Percentiles rank a stretch among this genome's conserved stretches.
phyloP scores from a whole-genome alignment of 2,329 filamentous ascomycete species.

The Purpureocillium lavendulum region DNA sequence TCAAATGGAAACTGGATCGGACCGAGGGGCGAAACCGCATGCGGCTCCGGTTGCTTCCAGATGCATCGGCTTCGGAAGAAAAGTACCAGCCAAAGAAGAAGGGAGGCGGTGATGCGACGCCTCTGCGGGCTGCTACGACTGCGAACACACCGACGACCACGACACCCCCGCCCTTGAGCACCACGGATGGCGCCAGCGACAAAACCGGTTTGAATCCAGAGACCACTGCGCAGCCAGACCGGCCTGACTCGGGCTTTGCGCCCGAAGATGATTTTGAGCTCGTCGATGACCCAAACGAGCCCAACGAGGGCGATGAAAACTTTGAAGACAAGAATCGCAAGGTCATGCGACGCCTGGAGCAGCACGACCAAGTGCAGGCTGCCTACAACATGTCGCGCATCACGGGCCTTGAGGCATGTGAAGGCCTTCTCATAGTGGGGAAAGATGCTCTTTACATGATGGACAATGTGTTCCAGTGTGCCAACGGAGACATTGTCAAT shows the following conservation, averaged over 20 bases:
- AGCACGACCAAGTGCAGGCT: conserved; percentile 84
- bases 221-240: conserved; percentile 12
- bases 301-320: conserved; percentile 62
- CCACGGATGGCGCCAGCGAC: conserved; percentile 12
- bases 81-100: conserved; percentile 81
- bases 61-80: conserved; percentile 58
- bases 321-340: conserved; percentile 98
- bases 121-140: conserved; percentile 24
- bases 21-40: conserved; percentile 95
- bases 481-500: conserved; percentile 93
- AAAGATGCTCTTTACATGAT: conserved; percentile 90
- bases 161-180: conserved; percentile 10
- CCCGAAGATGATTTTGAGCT: conserved; percentile 92
- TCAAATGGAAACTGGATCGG: conserved; percentile 88
- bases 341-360: conserved; percentile 87
- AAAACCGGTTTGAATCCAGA: conserved; percentile 13
- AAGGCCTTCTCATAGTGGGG: conserved; percentile 87
- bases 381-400: conserved; percentile 95
- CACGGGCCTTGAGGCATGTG: conserved; percentile 84
- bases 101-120: conserved; percentile 32
- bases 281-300: conserved; percentile 84
- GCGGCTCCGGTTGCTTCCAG: conserved; percentile 78
- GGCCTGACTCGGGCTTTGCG: conserved; percentile 14
- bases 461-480: conserved; percentile 91
- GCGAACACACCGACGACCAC: conserved; percentile 7